Evolutionary conservation across 768 basidiomycete species (phyloP).

Genomic region (Naganishia randhawae): DNA sequence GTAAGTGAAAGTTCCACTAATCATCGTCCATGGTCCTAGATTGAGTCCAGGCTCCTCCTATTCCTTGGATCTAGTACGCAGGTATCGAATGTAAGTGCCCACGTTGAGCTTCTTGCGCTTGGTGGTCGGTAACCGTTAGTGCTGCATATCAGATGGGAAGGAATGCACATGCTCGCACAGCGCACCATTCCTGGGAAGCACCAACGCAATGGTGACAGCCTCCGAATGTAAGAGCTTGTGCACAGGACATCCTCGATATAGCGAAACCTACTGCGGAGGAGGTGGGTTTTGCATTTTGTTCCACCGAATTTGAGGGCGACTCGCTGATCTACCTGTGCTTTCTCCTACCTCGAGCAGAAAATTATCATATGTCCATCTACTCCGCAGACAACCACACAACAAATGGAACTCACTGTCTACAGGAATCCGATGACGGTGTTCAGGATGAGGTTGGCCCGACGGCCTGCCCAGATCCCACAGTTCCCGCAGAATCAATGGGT

Average conservation of each 20-base stretch:
- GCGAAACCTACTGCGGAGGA: slow-evolving; percentile 6
- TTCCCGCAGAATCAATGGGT: not conserved
- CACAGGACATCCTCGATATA: not conserved
- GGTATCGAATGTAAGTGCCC: slow-evolving; percentile 1
- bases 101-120: not conserved
- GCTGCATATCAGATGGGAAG: not conserved
- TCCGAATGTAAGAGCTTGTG: not conserved
- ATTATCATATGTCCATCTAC: not conserved
- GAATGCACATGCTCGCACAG: slow-evolving; percentile 10
- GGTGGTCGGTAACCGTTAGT: too few species aligned
- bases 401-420: not conserved
- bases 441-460: slow-evolving; percentile 1
- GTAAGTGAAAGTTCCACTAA: slow-evolving; percentile 4
- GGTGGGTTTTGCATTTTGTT: not conserved
- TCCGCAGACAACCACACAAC: not conserved
- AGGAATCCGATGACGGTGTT: not conserved
- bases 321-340: not conserved
- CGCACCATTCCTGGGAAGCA: not conserved
- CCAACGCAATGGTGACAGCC: not conserved
- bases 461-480: not conserved
- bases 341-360: not conserved
- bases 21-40: too few species aligned
- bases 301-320: not conserved
- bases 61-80: not conserved
- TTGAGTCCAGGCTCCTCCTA: too few species aligned